A percentile compares a stretch with the other conserved stretches of the same genome.
Conservation (phyloP, 805 yeast genomes). For the Yarrowia sp. region DNA sequence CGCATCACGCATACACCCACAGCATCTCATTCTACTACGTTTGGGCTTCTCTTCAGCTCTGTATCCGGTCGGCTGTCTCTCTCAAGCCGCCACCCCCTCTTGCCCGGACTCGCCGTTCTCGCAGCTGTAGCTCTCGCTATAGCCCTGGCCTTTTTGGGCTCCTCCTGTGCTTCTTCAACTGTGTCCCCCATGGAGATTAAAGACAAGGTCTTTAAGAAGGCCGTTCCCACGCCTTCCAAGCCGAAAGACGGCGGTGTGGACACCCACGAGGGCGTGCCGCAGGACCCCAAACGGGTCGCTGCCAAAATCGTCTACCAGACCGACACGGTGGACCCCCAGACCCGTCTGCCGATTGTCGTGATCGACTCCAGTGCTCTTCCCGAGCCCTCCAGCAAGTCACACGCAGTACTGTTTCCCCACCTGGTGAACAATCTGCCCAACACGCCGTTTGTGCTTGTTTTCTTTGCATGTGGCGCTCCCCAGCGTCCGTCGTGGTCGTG, state of each 20-base stretch:
- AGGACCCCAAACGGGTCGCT: conserved; percentile 41
- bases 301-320: conserved; percentile 62
- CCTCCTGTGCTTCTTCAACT: not conserved
- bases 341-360: conserved; percentile 75
- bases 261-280: conserved; percentile 9
- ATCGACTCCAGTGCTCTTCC: conserved; percentile 87
- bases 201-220: conserved; percentile 37
- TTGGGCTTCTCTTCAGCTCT: not conserved
- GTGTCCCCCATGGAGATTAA: conserved; percentile 26
- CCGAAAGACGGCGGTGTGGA: not conserved
- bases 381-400: conserved; percentile 56
- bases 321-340: conserved; percentile 67
- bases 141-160: conserved; percentile 36
- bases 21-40: conserved; percentile 8
- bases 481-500: conserved; percentile 69
- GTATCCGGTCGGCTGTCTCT: conserved; percentile 10
- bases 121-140: conserved; percentile 34
- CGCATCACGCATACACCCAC: conserved; percentile 17
- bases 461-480: conserved; percentile 84
- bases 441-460: conserved; percentile 68
- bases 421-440: conserved; percentile 65
- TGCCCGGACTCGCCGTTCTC: conserved; percentile 22
- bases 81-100: conserved; percentile 29
- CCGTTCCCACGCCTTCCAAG: conserved; percentile 40
- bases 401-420: conserved; percentile 62